A percentile compares a stretch with the other conserved stretches of the same genome.
phyloP scores from a whole-genome alignment of 495 filamentous ascomycete genomes.

The Schizothecium vesticola region DNA sequence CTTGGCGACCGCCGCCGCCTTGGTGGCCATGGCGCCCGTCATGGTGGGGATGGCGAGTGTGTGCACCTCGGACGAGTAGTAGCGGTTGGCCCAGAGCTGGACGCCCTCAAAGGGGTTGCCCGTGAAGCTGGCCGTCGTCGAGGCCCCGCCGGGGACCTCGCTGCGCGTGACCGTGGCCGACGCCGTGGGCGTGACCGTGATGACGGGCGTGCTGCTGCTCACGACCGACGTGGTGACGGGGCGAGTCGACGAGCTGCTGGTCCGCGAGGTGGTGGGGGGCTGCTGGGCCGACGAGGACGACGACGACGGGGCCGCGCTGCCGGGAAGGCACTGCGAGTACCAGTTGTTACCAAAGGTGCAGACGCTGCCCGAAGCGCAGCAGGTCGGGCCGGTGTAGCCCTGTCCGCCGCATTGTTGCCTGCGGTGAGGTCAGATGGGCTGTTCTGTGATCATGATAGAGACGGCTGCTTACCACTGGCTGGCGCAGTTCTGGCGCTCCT shows the following conservation, averaged over 20 bases:
- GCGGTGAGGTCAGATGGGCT: not conserved
- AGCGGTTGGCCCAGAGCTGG: conserved; percentile 52
- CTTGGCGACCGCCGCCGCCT: conserved; percentile 54
- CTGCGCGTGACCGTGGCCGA: not conserved
- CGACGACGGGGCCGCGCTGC: conserved; percentile 10
- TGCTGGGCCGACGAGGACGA: conserved; percentile 6
- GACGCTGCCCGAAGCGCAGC: conserved; percentile 38
- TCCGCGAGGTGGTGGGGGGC: conserved; percentile 8
- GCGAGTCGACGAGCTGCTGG: not conserved
- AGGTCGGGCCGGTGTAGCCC: conserved; percentile 43
- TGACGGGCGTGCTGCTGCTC: conserved; percentile 6
- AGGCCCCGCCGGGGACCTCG: conserved; percentile 11
- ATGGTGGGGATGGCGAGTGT: conserved; percentile 48
- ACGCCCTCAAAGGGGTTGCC: conserved; percentile 53
- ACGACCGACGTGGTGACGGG: conserved; percentile 10
- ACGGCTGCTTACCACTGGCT: conserved; percentile 25
- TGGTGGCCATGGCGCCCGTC: conserved; percentile 31
- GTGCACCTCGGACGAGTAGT: conserved; percentile 53
- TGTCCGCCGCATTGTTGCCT: conserved; percentile 49
- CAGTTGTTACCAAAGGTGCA: conserved; percentile 42
- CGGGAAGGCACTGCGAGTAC: conserved; percentile 47
- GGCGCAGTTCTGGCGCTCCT: conserved; percentile 38
- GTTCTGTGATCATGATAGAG: not conserved
- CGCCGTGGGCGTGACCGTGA: conserved; percentile 2
- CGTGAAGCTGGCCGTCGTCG: conserved; percentile 28